A percentile compares a stretch with the other conserved stretches of the same genome.
Evolutionary conservation across 2,329 filamentous ascomycete species (phyloP).

Genomic region (Phialophora tarda): DNA sequence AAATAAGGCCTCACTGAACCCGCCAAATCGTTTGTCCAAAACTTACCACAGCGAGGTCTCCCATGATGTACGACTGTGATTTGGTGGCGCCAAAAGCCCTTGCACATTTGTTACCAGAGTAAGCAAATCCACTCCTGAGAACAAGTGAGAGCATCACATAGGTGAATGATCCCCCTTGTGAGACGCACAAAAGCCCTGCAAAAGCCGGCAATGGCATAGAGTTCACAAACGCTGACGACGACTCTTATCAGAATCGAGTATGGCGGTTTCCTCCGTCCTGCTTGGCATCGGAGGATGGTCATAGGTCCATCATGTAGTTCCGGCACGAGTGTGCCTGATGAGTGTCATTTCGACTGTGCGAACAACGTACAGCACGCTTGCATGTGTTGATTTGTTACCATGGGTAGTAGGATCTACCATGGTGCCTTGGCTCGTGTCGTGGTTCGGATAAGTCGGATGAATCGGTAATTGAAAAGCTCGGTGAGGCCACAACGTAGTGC

Average conservation of each 20-base stretch:
- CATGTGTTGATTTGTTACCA: constrained; percentile 3
- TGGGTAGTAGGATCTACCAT: neutral
- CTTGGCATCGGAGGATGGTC: constrained; percentile 20
- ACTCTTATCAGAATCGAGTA: constrained; percentile 26
- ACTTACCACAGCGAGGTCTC: constrained; percentile 29
- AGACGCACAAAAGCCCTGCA: constrained; percentile 9
- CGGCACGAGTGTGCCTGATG: neutral
- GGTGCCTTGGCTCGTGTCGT: constrained; percentile 18
- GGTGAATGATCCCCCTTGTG: constrained; percentile 6
- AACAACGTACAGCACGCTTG: neutral
- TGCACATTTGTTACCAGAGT: neutral
- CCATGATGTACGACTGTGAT: constrained; percentile 24
- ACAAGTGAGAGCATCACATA: neutral
- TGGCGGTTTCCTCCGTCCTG: constrained; percentile 24
- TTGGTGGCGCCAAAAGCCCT: constrained; percentile 12
- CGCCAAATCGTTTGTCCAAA: constrained; percentile 29
- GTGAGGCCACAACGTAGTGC: neutral
- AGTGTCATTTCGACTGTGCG: constrained; percentile 4
- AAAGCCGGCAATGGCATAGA: constrained; percentile 5
- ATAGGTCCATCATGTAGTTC: neutral
- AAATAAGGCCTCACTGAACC: neutral
- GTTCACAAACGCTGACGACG: constrained; percentile 24
- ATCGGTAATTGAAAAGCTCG: neutral
- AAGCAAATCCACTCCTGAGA: constrained; percentile 8
- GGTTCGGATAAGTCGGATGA: constrained; percentile 25